A percentile compares a stretch with the other conserved stretches of the same genome.
These are phyloP conservation scores for Paecilomyces niveus DNA, from an alignment of 2,329 filamentous ascomycete genomes.

Conservation along the genomic window DNA sequence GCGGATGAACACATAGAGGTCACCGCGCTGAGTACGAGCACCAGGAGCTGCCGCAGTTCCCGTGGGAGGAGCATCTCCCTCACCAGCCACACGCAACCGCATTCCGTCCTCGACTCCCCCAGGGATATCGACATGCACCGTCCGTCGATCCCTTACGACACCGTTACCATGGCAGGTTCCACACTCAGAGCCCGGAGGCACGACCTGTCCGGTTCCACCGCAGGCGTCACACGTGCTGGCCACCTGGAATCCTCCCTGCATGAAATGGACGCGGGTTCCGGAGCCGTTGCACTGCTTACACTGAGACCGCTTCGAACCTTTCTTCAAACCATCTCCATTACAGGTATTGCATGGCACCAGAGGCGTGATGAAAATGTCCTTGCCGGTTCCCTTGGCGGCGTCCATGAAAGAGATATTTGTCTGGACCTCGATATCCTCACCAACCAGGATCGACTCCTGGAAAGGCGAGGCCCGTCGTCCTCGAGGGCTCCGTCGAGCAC, in stretches of 20 bases:
- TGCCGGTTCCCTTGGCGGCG: conserved; percentile 81
- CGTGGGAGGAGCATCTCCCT: conserved; percentile 79
- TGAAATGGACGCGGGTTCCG: conserved; percentile 77
- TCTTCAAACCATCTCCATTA: conserved; percentile 73
- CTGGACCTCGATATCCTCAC: conserved; percentile 93
- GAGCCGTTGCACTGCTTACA: conserved; percentile 82
- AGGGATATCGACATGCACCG: conserved; percentile 83
- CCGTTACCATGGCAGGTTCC: conserved; percentile 72
- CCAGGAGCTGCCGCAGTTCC: conserved; percentile 60
- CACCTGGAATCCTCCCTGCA: conserved; percentile 94
- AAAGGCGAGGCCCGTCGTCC: conserved; percentile 57
- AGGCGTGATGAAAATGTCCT: conserved; percentile 82
- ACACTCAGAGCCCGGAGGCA: conserved; percentile 77
- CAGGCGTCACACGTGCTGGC: conserved; percentile 79
- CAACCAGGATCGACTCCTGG: conserved; percentile 75
- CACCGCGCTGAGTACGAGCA: conserved; percentile 64
- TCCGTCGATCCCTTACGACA: conserved; percentile 74
- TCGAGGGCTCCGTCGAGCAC: conserved; percentile 45
- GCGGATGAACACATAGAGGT: conserved; percentile 84
- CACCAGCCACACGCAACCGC: conserved; percentile 75
- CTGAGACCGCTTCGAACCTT: conserved; percentile 62
- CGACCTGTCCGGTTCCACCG: conserved; percentile 66
- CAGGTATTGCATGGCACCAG: conserved; percentile 77
- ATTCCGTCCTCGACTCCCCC: conserved; percentile 95
- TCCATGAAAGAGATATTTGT: conserved; percentile 93